These are phyloP conservation scores for Silene uniflora DNA, from an alignment of 148 eudicot genomes.

Conservation along the genomic window DNA sequence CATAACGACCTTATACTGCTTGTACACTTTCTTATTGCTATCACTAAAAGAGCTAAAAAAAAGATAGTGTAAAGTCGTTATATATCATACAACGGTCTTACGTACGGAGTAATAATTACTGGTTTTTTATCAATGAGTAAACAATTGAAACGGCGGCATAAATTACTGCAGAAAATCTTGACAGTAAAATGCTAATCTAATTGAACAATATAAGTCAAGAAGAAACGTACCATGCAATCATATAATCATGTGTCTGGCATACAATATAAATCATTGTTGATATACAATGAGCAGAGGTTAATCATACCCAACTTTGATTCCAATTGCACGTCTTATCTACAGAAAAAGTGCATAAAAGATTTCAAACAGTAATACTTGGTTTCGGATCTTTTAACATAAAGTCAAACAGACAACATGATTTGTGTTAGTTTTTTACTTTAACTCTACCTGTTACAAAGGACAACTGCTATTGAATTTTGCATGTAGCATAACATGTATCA, in stretches of 20 bases:
- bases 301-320: conserved; percentile 16
- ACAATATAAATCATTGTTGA: conserved; percentile 13
- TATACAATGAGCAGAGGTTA: background rate
- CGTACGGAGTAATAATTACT: too few species aligned
- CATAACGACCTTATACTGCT: too few species aligned
- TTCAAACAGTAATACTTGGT: conserved; percentile 15
- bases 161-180: conserved; percentile 17
- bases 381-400: conserved; percentile 8
- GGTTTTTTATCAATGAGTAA: too few species aligned
- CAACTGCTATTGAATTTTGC: conserved; percentile 16
- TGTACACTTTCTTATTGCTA: too few species aligned
- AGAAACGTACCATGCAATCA: conserved; percentile 23
- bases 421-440: conserved; percentile 1
- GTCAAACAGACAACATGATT: conserved; percentile 24
- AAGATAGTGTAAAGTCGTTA: too few species aligned
- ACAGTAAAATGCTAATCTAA: conserved; percentile 9
- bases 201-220: conserved; percentile 24
- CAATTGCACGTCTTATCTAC: conserved; percentile 16
- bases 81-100: too few species aligned
- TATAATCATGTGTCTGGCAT: conserved; percentile 22
- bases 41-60: too few species aligned
- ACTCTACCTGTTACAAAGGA: background rate
- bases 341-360: background rate
- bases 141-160: conserved; percentile 10
- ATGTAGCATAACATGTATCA: background rate